phyloP scores from a whole-genome alignment of 1,284 basidiomycete species.

The Irpex rosettiformis region DNA sequence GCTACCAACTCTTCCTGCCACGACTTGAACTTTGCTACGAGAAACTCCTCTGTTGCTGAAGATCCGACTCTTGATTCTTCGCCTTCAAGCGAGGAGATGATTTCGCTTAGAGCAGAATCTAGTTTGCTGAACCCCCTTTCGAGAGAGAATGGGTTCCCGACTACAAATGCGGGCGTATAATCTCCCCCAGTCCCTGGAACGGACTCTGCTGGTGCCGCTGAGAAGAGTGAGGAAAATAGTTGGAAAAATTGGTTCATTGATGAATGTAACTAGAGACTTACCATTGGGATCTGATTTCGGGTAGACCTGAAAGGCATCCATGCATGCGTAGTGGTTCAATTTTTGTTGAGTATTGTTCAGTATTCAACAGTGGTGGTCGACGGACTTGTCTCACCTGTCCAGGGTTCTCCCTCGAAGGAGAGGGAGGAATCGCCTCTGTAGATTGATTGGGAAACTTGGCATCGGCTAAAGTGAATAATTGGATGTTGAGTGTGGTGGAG shows the following conservation, averaged over 20 bases:
- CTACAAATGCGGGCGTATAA: constrained; percentile 13
- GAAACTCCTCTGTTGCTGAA: constrained; percentile 17
- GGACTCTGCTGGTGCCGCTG: constrained; percentile 25
- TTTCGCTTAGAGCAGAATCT: constrained; percentile 21
- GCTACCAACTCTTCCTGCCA: constrained; percentile 23
- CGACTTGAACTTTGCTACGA: constrained; percentile 22
- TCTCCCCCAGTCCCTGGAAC: constrained; percentile 26
- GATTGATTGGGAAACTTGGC: constrained; percentile 27
- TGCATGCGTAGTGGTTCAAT: no score
- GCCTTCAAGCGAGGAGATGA: constrained; percentile 20
- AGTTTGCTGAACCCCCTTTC: constrained; percentile 20
- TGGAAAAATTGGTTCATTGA: neutral
- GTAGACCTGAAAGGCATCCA: constrained; percentile 22
- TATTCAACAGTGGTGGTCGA: no score
- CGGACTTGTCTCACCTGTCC: constrained; percentile 21
- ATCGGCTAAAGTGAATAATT: constrained; percentile 17
- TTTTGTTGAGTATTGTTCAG: no score
- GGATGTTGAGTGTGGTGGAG: neutral
- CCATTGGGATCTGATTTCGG: constrained; percentile 27
- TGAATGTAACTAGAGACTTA: constrained; percentile 1
- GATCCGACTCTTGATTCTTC: constrained; percentile 22
- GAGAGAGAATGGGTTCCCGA: constrained; percentile 26
- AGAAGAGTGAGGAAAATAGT: neutral
- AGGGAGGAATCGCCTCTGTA: constrained; percentile 22
- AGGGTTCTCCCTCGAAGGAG: constrained; percentile 28